Evolutionary conservation across 2,329 filamentous ascomycete genomes (phyloP).

Genomic region (Diaporthe citriasiana): DNA sequence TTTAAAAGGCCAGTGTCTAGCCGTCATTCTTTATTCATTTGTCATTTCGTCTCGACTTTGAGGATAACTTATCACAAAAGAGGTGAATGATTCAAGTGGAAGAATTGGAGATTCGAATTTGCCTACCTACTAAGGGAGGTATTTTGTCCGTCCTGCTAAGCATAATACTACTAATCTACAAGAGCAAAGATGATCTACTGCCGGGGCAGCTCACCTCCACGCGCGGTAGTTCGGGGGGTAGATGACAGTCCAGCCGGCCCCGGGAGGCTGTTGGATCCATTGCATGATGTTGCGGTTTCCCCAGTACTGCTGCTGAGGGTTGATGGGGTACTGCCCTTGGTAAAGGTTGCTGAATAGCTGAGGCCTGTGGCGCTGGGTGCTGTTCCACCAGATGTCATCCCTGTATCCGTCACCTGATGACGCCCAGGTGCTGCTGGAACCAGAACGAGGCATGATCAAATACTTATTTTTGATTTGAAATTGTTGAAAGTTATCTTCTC

Average conservation of each 20-base stretch:
- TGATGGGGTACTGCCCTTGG: slow-evolving; percentile 4
- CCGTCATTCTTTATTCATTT: too few relatives aligned
- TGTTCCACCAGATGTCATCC: slow-evolving; percentile 17
- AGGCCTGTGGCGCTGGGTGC: not conserved
- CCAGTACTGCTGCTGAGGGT: slow-evolving; percentile 30
- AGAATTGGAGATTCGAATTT: not conserved
- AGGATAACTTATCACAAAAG: not conserved
- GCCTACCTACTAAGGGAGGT: not conserved
- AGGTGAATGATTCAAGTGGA: not conserved
- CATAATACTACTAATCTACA: not conserved
- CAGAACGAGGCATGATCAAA: not conserved
- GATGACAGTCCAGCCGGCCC: not conserved
- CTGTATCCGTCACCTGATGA: not conserved
- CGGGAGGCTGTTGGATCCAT: not conserved
- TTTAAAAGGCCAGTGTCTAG: too few relatives aligned
- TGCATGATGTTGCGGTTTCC: slow-evolving; percentile 22
- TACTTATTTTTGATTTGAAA: not conserved
- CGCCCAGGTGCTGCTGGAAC: not conserved
- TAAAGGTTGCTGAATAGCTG: not conserved
- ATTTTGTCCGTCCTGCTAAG: not conserved
- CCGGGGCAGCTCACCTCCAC: not conserved
- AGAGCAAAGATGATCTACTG: too few relatives aligned
- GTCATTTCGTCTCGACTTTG: not conserved
- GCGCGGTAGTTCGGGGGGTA: slow-evolving; percentile 16
- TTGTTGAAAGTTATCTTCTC: not conserved